Evolutionary conservation across 345 rosid species (phyloP), one percentile per base, ranked within the genome.

Genomic region (Durio zibethinus): DNA sequence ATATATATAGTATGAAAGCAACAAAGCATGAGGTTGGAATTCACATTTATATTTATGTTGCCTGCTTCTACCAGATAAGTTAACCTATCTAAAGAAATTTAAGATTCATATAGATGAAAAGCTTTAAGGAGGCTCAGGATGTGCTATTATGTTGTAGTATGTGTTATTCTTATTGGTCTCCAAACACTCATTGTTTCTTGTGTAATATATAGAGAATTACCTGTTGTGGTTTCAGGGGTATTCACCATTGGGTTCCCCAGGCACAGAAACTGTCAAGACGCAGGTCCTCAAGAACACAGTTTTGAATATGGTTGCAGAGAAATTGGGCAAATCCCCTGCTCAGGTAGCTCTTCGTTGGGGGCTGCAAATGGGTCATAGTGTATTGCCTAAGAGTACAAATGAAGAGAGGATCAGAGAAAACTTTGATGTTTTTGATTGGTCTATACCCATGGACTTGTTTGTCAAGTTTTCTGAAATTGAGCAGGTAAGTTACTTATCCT

Each of bases 291-390:
- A 88, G 82, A 64, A 90, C 42, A 81, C 84, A 1, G 31, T 84
- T 56, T 77, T 88, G 0, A 12, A 36, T 0, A 79, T 40, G 82
- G 88, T 83, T 75, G 92, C 90, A 10, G 83, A 88, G 80, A 82
- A 88, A 76, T 78, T 87, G 36, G 85, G 92, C 59, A 88, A 66
- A 77, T 73, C 85, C 57, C 83, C 88, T 0, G 92, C 94, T 43
- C 89, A 90, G 83, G 87, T 90, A 27, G 89, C 90, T 74, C 82
- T 87, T 1, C 90, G 89, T 0, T 90, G 94, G 94, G 94, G 89
- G n/a, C 81, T 88, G 35, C 92, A 88, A 79, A 77, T 64, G 81
- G 94, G 92, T 53, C 87, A 88, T 40, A 90, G 90, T 72, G 90
- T 90, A 6, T 68, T 88, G 20, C 89, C 94, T 20, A 90, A 90